These are phyloP conservation scores for Nissolia schottii DNA, from an alignment of 306 rosid species.

Conservation along the genomic window DNA sequence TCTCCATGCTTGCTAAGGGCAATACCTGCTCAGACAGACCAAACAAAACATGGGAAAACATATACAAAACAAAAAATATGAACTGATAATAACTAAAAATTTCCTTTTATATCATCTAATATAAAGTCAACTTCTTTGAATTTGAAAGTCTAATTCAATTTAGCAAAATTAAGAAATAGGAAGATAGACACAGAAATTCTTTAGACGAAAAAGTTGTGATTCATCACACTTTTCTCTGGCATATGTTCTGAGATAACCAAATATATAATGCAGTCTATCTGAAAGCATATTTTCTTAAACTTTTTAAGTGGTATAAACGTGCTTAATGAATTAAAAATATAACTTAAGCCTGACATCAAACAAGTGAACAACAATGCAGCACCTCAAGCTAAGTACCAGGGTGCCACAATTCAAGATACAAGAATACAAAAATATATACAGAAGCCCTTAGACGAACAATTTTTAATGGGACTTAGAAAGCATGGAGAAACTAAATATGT, in stretches of 20 bases:
- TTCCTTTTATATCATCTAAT: not conserved
- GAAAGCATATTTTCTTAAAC: not conserved
- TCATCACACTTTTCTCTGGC: not conserved
- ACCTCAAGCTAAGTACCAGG: slow-evolving; percentile 16
- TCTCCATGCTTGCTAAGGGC: slow-evolving; percentile 63
- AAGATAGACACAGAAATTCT: not conserved
- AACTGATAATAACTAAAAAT: not conserved
- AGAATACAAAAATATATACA: not conserved
- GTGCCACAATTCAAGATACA: slow-evolving; percentile 6
- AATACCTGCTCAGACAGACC: slow-evolving; percentile 49
- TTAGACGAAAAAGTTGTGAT: not conserved
- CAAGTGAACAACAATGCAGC: not conserved
- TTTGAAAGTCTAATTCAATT: not conserved
- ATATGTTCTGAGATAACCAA: not conserved
- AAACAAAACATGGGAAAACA: slow-evolving; percentile 12
- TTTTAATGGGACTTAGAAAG: no score
- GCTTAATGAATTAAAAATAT: not conserved
- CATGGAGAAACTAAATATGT: no score
- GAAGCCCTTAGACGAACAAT: not conserved
- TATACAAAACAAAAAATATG: slow-evolving; percentile 11
- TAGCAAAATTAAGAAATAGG: not conserved
- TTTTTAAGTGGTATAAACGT: not conserved
- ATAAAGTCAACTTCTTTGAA: not conserved
- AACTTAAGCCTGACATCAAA: slow-evolving; percentile 9
- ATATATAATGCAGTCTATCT: not conserved